Evolutionary conservation across 164 flowering plant species (phyloP), one percentile per base, ranked within the genome.

Genomic region (Vitis cinerea): DNA sequence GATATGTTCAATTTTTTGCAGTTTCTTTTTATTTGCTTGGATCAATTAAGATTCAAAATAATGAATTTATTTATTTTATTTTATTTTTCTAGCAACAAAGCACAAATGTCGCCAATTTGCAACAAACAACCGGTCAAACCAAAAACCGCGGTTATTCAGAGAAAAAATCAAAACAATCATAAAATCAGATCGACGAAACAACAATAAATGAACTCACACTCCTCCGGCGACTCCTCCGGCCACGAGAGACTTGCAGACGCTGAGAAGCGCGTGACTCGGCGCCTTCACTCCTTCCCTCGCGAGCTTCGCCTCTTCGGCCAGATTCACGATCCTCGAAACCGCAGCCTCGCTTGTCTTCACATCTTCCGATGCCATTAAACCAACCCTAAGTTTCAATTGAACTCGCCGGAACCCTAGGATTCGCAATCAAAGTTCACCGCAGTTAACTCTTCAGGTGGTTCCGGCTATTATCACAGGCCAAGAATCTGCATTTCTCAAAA

Each of bases 201-300:
- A 49, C 19, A 30, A 63, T 59, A 63, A 56, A n/a, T 16, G 50
- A 70, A 78, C 95, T 84, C 72, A 94, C 98, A 92, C 89, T 87
- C 94, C 98, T 1, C 98, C 98, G 53, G 97, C 97, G 59, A 94
- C 83, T 10, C 98, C 98, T 3, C 98, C 98, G 44, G 98, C 98
- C 27, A 85, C 83, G 44, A 94, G 97, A 65, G 98, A 94, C 78
- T 94, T 94, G 83, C 88, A 86, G 63, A 90, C 69, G 70, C 87
- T 83, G 57, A 83, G 81, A 49, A 90, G 50, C 3, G 92, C 91
- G 62, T 75, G 73, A 51, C 83, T 79, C 9, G 93, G 91, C 27
- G 91, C 86, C 80, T 86, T 90, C 12, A 92, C 96, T 49, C 93
- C 97, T 71, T 89, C 91, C 44, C 94, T 85, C 4, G 90, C 90